These are phyloP conservation scores for Tulasnella sp. DNA, from an alignment of 768 basidiomycete species.

Conservation along the genomic window DNA sequence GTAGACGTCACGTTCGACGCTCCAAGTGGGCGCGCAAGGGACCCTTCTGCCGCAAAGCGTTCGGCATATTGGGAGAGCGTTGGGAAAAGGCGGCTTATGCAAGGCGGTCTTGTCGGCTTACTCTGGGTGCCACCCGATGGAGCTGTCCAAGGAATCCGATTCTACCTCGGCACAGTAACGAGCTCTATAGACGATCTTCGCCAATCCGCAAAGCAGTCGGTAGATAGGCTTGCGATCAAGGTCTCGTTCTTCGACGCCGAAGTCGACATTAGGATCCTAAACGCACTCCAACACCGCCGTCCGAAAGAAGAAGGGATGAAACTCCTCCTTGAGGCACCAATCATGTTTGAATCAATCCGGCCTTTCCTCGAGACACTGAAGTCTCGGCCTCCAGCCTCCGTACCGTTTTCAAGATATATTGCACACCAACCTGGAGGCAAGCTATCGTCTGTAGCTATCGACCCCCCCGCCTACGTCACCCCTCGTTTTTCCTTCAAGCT, in stretches of 20 bases:
- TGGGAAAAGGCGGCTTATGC: slow-evolving; percentile 54
- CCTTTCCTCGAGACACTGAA: slow-evolving; percentile 64
- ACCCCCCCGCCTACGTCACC: slow-evolving; percentile 54
- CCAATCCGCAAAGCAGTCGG: slow-evolving; percentile 40
- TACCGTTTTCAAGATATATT: slow-evolving; percentile 56
- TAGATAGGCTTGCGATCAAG: slow-evolving; percentile 44
- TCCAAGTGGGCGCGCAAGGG: slow-evolving; percentile 55
- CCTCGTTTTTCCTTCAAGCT: slow-evolving; percentile 59
- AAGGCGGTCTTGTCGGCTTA: slow-evolving; percentile 62
- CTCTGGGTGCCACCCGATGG: slow-evolving; percentile 42
- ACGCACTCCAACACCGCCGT: background rate
- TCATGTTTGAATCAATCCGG: slow-evolving; percentile 63
- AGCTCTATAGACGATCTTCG: slow-evolving; percentile 46
- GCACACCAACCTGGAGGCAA: slow-evolving; percentile 39
- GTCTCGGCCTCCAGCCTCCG: slow-evolving; percentile 47
- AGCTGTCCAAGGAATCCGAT: slow-evolving; percentile 25
- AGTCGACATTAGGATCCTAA: slow-evolving; percentile 45
- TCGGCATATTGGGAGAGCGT: slow-evolving; percentile 58
- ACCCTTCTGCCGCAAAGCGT: slow-evolving; percentile 40
- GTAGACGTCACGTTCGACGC: slow-evolving; percentile 47
- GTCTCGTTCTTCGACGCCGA: slow-evolving; percentile 62
- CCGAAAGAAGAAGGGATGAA: background rate
- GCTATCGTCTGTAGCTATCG: slow-evolving; percentile 36
- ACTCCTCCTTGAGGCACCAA: slow-evolving; percentile 55
- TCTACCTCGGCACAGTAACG: slow-evolving; percentile 54